Conservation (phyloP, 192 early-diverging fungal species). For the Obelidium mucronatum region DNA sequence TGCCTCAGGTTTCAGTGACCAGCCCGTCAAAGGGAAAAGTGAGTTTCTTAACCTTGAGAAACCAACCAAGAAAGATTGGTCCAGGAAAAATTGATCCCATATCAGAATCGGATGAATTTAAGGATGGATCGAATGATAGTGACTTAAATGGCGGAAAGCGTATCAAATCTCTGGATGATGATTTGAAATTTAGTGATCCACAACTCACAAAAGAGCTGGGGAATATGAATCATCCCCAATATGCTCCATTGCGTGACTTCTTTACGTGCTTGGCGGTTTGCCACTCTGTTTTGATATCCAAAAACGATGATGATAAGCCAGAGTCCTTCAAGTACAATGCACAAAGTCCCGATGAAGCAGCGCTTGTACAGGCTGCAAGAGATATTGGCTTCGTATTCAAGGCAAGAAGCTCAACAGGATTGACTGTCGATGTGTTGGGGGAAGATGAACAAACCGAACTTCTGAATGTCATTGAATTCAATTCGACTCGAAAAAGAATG, state of each 20-base stretch:
- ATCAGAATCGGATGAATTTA: neutral
- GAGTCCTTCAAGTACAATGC: conserved; percentile 83
- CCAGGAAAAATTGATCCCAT: neutral
- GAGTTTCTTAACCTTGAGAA: neutral
- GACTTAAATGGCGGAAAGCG: neutral
- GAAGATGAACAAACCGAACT: conserved; percentile 66
- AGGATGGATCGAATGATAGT: neutral
- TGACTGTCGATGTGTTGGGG: conserved; percentile 78
- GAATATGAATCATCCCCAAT: conserved; percentile 61
- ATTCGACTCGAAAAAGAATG: conserved; percentile 96
- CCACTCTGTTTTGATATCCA: conserved; percentile 83
- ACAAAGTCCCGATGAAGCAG: conserved; percentile 94
- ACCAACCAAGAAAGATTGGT: neutral
- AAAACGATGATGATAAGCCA: conserved; percentile 55
- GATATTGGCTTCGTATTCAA: conserved; percentile 85
- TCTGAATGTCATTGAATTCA: conserved; percentile 77
- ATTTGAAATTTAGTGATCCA: conserved; percentile 59
- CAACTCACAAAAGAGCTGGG: conserved; percentile 57
- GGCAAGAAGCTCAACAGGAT: conserved; percentile 70
- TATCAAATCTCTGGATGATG: neutral
- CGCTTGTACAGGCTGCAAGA: conserved; percentile 85
- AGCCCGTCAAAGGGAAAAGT: neutral
- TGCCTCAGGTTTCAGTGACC: neutral
- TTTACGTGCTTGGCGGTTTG: conserved; percentile 87
- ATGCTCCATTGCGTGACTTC: conserved; percentile 69